Conservation (phyloP, 371 early-diverging fungal species). For the Mucor lusitanicus region DNA sequence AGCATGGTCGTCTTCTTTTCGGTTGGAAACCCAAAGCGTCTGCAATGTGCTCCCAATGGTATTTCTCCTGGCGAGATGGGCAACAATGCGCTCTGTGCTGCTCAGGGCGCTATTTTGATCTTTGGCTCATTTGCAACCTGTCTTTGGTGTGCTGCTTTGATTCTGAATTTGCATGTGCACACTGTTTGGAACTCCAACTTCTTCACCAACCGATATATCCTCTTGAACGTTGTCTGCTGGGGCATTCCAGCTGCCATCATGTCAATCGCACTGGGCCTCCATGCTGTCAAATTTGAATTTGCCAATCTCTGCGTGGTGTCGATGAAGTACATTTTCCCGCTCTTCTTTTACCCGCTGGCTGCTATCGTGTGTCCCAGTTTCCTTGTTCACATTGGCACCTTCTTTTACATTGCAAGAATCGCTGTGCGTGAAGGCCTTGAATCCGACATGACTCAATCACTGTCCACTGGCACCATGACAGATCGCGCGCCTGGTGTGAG, state of each 20-base stretch:
- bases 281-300: slow-evolving; percentile 62
- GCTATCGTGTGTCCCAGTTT: slow-evolving; percentile 62
- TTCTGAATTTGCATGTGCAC: slow-evolving; percentile 65
- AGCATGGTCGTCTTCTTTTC: slow-evolving; percentile 60
- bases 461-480: slow-evolving; percentile 33
- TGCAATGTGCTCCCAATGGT: slow-evolving; percentile 57
- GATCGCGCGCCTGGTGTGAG: slow-evolving; percentile 38
- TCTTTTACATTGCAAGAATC: slow-evolving; percentile 63
- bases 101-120: slow-evolving; percentile 63
- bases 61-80: slow-evolving; percentile 49
- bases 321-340: slow-evolving; percentile 48
- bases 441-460: slow-evolving; percentile 54
- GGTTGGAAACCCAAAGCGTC: slow-evolving; percentile 49
- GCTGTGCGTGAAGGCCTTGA: slow-evolving; percentile 49
- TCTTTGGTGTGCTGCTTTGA: slow-evolving; percentile 65
- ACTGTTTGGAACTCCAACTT: slow-evolving; percentile 71
- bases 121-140: slow-evolving; percentile 60
- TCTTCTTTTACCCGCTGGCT: slow-evolving; percentile 67
- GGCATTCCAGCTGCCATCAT: slow-evolving; percentile 60
- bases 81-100: slow-evolving; percentile 64
- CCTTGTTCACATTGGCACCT: slow-evolving; percentile 61
- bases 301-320: slow-evolving; percentile 63
- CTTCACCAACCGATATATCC: slow-evolving; percentile 57
- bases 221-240: slow-evolving; percentile 65
- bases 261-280: slow-evolving; percentile 47